Conservation (phyloP, 495 filamentous ascomycete genomes). For the Talaromyces nanjingensis region DNA sequence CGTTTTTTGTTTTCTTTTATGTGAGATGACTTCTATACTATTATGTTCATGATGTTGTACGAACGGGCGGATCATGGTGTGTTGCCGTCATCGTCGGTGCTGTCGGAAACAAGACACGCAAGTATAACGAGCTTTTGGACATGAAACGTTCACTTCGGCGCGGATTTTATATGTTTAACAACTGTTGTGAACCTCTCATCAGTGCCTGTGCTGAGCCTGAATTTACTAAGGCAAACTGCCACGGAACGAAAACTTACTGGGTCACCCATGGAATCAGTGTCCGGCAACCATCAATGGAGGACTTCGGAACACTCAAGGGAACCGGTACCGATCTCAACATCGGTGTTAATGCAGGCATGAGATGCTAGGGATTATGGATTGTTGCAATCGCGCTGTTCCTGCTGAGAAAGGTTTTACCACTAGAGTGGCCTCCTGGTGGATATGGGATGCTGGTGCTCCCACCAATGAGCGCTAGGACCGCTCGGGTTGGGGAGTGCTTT, state of each 20-base stretch:
- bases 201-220: neutral
- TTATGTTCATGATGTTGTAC: neutral
- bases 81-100: neutral
- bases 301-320: neutral
- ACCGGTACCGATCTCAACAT: neutral
- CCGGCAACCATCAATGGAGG: neutral
- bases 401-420: neutral
- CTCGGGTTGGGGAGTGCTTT: neutral
- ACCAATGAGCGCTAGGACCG: neutral
- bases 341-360: neutral
- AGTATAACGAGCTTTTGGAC: neutral
- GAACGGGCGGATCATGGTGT: neutral
- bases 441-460: neutral
- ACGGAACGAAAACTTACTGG: too few relatives aligned
- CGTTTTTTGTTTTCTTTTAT: neutral
- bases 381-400: neutral
- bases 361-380: neutral
- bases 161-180: neutral
- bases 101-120: neutral
- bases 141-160: neutral
- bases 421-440: neutral
- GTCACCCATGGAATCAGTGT: too few relatives aligned
- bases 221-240: neutral
- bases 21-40: neutral
- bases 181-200: neutral